These are phyloP conservation scores for Thraustochytrium striatum DNA, from an alignment of 352 stramenopile species.

Conservation along the genomic window DNA sequence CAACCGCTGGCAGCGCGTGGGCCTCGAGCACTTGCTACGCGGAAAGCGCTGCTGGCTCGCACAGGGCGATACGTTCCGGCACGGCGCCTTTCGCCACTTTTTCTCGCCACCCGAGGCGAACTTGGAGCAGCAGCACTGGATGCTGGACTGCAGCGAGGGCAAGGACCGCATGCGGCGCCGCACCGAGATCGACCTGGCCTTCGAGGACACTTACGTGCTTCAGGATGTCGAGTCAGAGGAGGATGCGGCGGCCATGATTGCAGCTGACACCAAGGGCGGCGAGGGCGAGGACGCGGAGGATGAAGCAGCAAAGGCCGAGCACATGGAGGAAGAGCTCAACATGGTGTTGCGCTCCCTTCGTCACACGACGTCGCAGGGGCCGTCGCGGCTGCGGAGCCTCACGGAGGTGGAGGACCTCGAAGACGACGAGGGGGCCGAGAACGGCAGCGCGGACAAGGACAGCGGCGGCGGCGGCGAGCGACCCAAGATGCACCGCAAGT, in stretches of 20 bases:
- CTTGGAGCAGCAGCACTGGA: not conserved
- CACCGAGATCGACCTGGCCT: not conserved
- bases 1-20: slow-evolving; percentile 13
- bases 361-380: not conserved
- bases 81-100: not conserved
- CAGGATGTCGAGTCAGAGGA: not conserved
- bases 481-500: not conserved
- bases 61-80: not conserved
- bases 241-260: not conserved
- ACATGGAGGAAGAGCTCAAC: slow-evolving; percentile 13
- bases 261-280: not conserved
- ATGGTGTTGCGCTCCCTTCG: slow-evolving; percentile 4
- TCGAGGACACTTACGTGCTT: not conserved
- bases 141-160: slow-evolving; percentile 28
- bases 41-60: slow-evolving; percentile 17
- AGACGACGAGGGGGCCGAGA: not conserved
- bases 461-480: not conserved
- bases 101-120: not conserved
- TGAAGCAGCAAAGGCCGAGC: not conserved
- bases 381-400: not conserved
- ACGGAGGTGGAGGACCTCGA: not conserved
- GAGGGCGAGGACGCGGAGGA: not conserved
- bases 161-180: slow-evolving; percentile 22
- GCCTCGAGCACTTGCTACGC: slow-evolving; percentile 36
- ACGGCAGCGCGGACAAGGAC: not conserved